Evolutionary conservation across 768 basidiomycete genomes (phyloP), one percentile per base, ranked within the genome.

Genomic region (Fistulinella prunicolor): DNA sequence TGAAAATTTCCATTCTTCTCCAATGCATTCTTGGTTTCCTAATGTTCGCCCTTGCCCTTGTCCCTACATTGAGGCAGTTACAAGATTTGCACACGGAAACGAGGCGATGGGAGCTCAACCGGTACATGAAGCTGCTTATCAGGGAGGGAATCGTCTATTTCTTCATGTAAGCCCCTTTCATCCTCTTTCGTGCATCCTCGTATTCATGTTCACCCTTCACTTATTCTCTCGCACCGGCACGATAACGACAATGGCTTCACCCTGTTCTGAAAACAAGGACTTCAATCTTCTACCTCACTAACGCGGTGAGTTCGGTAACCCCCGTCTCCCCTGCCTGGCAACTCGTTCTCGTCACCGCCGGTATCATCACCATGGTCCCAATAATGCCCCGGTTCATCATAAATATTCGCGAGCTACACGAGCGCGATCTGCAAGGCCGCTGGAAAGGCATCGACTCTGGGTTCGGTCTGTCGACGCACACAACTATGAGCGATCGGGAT

Each of bases 121-220:
- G 30, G 2, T 46, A 46, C 40, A 9, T 53, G 35, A 12, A 20
- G 6, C 28, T 42, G 4, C 14, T 50, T 4, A 24, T 8, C 6
- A 29, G 20, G 6, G 52, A 50, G 9, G 48, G 49, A 1, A 30
- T 53, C 0, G 13, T 40, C n/a, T 53, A 50, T 22, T 50, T 53
- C 28, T 9, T 37, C 5, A 23, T 36, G 51, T 45, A 26, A 1
- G 51, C 37, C 17, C 24, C 17, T 14, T 22, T 12, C 17, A 20
- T 6, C 30, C 30, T 14, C 6, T 20, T 24, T 19, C 6, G 9
- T 38, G 4, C 30, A 32, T 12, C 10, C 10, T 10, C 6, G 26
- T 28, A 28, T 28, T 28, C 26, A 28, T 10, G 26, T 28, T 28
- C 10, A 5, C 26, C 26, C 10, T 28, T 28, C 10, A n/a, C n/a